Base-by-base conservation (phyloP, 148 eudicot genomes). In the Vaccinium myrtillus region DNA sequence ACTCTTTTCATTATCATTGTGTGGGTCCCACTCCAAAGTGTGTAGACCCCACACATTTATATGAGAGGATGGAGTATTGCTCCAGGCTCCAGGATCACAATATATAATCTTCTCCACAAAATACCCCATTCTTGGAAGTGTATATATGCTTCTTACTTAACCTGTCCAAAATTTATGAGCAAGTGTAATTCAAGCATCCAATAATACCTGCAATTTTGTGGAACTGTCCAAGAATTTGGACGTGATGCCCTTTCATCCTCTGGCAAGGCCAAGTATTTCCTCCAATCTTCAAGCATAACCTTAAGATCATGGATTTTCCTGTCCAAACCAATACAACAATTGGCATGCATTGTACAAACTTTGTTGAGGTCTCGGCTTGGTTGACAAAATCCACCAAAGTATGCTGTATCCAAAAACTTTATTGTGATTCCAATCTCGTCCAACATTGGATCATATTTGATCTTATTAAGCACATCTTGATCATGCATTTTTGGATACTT, bases 271-370 rank as follows among this genome's bases (percentile, higher is more conserved):
- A 81, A 83, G 53, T 86, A 93, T 27, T 50, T 89, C 56, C 85
- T 87, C 98, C 98, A 94, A 67, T 90, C 94, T 25, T 87, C 87
- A 49, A 94, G 90, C 59, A 91, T 50, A 3, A 89, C 81, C 30
- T 82, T 90, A 0, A 94, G 84, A 53, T 92, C 96, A 59, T 84
- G 89, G 11, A 90, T 48, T 83, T 93, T 94, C 12, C 81, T 89
- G 8, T 85, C 82, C 13, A 94, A 70, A 14, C 98, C 94, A 16
- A 78, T 8, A 12, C 98, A 91, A 77, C 98, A 94, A 84, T 93
- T 94, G 16, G 94, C 95, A 80, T 94, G 95, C 94, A 94, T 91
- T 11, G 94, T 91, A 75, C 93, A 85, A 61, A 93, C 94, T 76
- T 81, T 55, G 81, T 87, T 82, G 19, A 92, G 78, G 85, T 93